Conservation (phyloP, 495 filamentous ascomycete species). For the Chaetomium cochliodes region DNA sequence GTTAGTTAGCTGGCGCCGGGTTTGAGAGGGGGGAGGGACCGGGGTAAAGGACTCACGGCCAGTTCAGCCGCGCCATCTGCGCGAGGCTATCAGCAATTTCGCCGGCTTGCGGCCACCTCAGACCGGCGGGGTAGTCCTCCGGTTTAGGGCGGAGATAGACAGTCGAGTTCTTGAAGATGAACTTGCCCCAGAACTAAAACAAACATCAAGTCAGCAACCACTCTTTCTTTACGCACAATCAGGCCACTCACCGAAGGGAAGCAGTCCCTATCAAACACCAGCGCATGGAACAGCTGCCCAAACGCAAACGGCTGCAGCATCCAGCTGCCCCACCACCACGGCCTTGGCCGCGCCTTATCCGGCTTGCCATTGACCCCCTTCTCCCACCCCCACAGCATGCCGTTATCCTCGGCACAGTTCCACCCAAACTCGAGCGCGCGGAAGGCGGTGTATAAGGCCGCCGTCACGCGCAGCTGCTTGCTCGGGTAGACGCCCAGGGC, state of each 20-base stretch:
- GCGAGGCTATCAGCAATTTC: slow-evolving; percentile 79
- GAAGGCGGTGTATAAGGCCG: slow-evolving; percentile 75
- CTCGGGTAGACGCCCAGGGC: slow-evolving; percentile 76
- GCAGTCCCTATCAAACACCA: slow-evolving; percentile 89
- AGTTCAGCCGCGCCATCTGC: slow-evolving; percentile 73
- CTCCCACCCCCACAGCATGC: slow-evolving; percentile 65
- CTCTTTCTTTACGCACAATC: too few relatives aligned
- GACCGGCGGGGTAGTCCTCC: slow-evolving; percentile 58
- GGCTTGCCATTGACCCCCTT: slow-evolving; percentile 32
- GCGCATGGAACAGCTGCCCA: slow-evolving; percentile 87
- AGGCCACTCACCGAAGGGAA: slow-evolving; percentile 55
- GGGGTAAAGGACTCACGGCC: slow-evolving; percentile 64
- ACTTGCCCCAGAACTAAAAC: slow-evolving; percentile 60
- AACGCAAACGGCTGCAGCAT: slow-evolving; percentile 88
- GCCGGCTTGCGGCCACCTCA: slow-evolving; percentile 72
- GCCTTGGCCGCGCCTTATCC: slow-evolving; percentile 49
- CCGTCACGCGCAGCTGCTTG: slow-evolving; percentile 71
- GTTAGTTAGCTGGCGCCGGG: slow-evolving; percentile 12
- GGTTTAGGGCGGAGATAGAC: slow-evolving; percentile 78
- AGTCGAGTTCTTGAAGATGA: slow-evolving; percentile 70
- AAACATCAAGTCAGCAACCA: slow-evolving; percentile 12
- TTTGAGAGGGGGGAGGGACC: background rate
- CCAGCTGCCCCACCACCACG: slow-evolving; percentile 96
- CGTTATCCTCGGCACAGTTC: slow-evolving; percentile 76
- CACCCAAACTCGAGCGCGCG: slow-evolving; percentile 83